Conservation (phyloP, 352 stramenopile species). For the Phytopythium litorale region DNA sequence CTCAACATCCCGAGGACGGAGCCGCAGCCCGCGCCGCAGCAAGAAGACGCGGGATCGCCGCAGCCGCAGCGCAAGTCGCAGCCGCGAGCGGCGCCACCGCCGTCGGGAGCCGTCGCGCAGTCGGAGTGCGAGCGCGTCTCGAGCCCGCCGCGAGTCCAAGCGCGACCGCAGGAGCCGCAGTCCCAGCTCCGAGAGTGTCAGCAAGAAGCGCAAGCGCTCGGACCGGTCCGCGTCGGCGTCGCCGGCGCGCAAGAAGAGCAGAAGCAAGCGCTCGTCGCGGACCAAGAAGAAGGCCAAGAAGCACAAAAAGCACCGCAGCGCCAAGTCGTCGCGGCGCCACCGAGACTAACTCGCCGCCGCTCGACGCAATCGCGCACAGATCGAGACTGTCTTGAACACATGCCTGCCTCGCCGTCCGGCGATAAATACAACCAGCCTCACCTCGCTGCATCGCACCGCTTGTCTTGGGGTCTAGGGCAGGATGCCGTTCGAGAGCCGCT, state of each 20-base stretch:
- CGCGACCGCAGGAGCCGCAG: constrained; percentile 7
- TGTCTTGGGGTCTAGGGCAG: constrained; percentile 15
- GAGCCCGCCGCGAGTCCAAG: constrained; percentile 9
- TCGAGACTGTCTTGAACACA: too few relatives aligned
- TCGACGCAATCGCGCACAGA: neutral
- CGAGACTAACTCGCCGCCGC: neutral
- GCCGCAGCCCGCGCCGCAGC: constrained; percentile 18
- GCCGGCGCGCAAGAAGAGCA: constrained; percentile 29
- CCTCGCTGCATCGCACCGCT: neutral
- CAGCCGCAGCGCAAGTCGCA: constrained; percentile 28
- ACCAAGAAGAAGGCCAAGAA: constrained; percentile 44
- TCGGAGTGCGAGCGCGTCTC: constrained; percentile 14
- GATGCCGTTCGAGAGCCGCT: constrained; percentile 86
- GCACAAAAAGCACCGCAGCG: constrained; percentile 30
- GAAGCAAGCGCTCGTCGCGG: constrained; percentile 23
- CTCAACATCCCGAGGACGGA: constrained; percentile 17
- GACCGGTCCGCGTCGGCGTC: constrained; percentile 6
- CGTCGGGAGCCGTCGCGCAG: constrained; percentile 17
- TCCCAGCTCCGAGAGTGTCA: neutral
- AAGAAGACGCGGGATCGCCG: constrained; percentile 19
- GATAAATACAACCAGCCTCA: constrained; percentile 6
- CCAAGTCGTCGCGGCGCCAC: constrained; percentile 16
- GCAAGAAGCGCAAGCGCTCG: constrained; percentile 2
- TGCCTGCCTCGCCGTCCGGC: constrained; percentile 5
- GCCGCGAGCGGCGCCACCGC: constrained; percentile 12